Base-by-base conservation (phyloP, 768 basidiomycete species). In the Leccinum subgranulosum region DNA sequence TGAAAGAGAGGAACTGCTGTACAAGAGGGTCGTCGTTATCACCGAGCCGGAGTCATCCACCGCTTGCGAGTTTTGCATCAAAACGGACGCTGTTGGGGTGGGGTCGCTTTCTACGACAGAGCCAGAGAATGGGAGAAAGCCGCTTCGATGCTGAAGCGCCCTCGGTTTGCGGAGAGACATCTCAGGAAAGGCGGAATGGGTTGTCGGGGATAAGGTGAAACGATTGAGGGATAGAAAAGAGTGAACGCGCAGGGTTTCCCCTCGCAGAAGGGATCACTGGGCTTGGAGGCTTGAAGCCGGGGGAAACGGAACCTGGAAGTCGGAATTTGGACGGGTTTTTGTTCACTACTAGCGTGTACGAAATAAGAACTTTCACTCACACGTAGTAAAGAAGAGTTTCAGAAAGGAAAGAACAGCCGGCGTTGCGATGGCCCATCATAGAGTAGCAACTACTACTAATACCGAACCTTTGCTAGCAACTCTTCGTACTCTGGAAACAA, bases 401-500 rank as follows among this genome's bases (percentile, higher is more conserved):
- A 28, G 49, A 31, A 8, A 27, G 27, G 43, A 53, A 31, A 25
- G 47, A 21, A 4, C 3, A 36, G 17, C 6, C 4, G 17, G 34
- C 61, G 60, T 66, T 55, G 66, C 64, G 60, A 68, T 43, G 64
- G 54, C 31, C 12, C 31, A 5, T 31, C 31, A 31, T 31, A 31
- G 31, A 31, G 31, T 29, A 29, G 9, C 10, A 29, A 31, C 31
- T 31, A 33, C 31, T 33, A 48, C 23, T 33, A 50, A 9, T 19
- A 8, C 47, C 27, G 53, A 4, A 62, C 41, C 47, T 47, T 64
- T 33, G 8, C 54, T 1, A 70, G 10, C 58, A 72, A 50, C 0
- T 34, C 46, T 11, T 58, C 55, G 39, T 73, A 72, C 11, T 71
- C 70, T 25, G 70, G 72, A 39, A 72, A 72, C 52, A 68, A 28